Evolutionary conservation across 495 filamentous ascomycete species (phyloP).

Genomic region (Annulohypoxylon moriforme): DNA sequence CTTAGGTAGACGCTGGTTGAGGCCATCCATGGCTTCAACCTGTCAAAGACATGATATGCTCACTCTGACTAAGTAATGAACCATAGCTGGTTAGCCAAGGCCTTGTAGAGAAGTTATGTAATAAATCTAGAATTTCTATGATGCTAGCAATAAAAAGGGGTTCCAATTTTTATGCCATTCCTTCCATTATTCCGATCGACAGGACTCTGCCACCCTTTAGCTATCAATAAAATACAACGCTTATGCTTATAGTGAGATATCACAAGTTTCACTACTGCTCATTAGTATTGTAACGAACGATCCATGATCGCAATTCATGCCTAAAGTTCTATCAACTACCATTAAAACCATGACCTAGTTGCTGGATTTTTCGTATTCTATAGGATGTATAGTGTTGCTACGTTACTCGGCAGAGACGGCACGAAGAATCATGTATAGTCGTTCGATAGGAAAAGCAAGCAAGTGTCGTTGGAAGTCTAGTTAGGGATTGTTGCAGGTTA

Average conservation of each 20-base stretch:
- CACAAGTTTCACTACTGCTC: background rate
- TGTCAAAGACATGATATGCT: background rate
- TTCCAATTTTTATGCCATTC: background rate
- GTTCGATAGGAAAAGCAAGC: background rate
- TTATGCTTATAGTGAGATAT: background rate
- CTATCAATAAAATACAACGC: background rate
- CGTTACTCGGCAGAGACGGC: background rate
- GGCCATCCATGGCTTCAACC: background rate
- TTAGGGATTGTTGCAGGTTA: background rate
- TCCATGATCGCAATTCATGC: background rate
- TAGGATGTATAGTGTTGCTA: background rate
- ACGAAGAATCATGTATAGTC: background rate
- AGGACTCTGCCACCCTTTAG: background rate
- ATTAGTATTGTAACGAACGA: background rate
- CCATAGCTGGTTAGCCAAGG: background rate
- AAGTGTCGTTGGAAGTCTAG: background rate
- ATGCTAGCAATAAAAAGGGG: background rate
- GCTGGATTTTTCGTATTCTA: background rate
- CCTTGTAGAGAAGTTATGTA: background rate
- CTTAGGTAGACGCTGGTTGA: background rate
- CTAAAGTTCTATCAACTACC: background rate
- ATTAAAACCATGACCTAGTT: background rate
- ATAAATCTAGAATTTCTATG: background rate
- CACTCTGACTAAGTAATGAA: no score
- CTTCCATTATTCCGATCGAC: background rate